Base-by-base conservation (phyloP, 2,329 filamentous ascomycete genomes). In the Neofusicoccum cordaticola region DNA sequence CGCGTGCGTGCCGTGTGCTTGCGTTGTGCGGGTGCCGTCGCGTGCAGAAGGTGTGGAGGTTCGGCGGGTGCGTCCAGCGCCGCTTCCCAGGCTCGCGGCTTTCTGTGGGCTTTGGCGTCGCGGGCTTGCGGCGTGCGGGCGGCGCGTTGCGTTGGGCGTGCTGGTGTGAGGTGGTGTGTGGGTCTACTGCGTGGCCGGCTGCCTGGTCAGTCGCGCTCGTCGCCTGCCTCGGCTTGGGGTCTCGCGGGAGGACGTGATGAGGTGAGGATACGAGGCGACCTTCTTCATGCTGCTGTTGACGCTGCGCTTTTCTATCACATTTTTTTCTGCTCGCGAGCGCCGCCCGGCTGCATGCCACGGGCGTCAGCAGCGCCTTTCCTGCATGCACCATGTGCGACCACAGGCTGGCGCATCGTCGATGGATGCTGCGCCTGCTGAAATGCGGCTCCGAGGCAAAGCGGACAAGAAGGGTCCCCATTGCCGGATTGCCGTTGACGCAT, bases 271-370 rank as follows among this genome's bases (percentile, higher is more conserved):
- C 53, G 53, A 44, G 53, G 39, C 41, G 15, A 9, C 13, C n/a
- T 44, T 45, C 22, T 52, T 52, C 50, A 37, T 52, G 50, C 50
- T 52, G 50, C 41, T 35, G 37, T 12, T 31, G 15, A 19, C 22
- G 13, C 15, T 13, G 27, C 27, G 8, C 41, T 11, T 47, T 60
- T 60, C 56, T 45, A 60, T 60, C 56, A 60, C 56, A 60, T 60
- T 60, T 60, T 60, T 3, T 17, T 44, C 13, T 19, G 19, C 41
- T 15, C 13, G 19, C 27, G 22, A 3, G 22, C 22, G 22, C 22
- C 22, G 22, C 22, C 22, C 22, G 22, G 22, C 22, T 22, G 22
- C 22, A 22, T 22, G 27, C 27, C 4, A 31, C 27, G 27, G 6
- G 4, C 4, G 27, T 47, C 19, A 15, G 41, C 41, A 11, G 19